Percentiles rank a stretch among this genome's conserved stretches.
phyloP scores from a whole-genome alignment of 2,329 filamentous ascomycete genomes.

The Drechmeria coniospora region DNA sequence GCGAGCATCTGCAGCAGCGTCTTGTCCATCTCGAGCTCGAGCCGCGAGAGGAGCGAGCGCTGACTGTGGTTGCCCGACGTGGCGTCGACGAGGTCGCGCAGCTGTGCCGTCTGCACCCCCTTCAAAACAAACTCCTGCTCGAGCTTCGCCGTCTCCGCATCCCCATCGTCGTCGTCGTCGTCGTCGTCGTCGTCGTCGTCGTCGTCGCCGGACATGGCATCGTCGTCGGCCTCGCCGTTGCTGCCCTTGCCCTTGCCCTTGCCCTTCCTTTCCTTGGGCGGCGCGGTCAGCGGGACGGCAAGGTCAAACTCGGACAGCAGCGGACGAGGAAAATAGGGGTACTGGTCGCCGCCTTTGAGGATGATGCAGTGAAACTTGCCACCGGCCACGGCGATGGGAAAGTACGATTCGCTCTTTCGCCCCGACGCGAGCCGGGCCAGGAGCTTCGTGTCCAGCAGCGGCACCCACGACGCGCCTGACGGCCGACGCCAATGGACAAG shows the following conservation, averaged over 20 bases:
- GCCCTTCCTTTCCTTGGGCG: conserved; percentile 19
- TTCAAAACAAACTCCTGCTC: conserved; percentile 73
- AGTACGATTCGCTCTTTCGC: conserved; percentile 80
- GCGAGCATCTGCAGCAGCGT: conserved; percentile 77
- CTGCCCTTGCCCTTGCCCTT: conserved; percentile 20
- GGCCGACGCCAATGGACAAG: conserved; percentile 81
- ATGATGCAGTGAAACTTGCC: conserved; percentile 97
- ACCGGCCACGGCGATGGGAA: conserved; percentile 84
- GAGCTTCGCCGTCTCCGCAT: conserved; percentile 42
- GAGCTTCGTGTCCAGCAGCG: conserved; percentile 76
- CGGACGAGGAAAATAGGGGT: conserved; percentile 84
- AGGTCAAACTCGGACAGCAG: conserved; percentile 90
- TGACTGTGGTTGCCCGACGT: conserved; percentile 44
- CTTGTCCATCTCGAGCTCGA: conserved; percentile 82
- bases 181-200: conserved; percentile 8
- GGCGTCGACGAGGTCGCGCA: conserved; percentile 57
- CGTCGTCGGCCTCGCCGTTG: conserved; percentile 16
- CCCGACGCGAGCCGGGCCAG: conserved; percentile 71
- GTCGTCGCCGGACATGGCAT: conserved; percentile 3
- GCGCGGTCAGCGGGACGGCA: conserved; percentile 58
- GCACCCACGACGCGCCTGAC: conserved; percentile 79
- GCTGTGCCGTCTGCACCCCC: conserved; percentile 55
- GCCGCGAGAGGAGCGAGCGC: conserved; percentile 48
- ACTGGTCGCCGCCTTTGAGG: conserved; percentile 83
- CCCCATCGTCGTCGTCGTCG: conserved; percentile 15